Base-by-base conservation (phyloP, 495 filamentous ascomycete species). In the Rostrohypoxylon terebratum region DNA sequence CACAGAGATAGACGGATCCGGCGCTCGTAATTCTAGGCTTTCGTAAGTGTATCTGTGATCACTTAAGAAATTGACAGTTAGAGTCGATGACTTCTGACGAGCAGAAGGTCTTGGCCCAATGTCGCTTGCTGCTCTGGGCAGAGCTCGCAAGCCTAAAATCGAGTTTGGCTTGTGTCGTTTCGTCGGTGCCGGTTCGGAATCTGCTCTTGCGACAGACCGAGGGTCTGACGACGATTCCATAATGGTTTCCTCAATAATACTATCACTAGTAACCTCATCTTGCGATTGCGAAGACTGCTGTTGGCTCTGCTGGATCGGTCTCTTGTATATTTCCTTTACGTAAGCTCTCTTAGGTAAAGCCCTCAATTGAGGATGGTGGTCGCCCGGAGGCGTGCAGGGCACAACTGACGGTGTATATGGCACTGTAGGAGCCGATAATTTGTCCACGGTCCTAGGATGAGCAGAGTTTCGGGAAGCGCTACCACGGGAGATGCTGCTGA, bases 1-100 rank as follows among this genome's bases (percentile, higher is more conserved):
- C 10, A 75, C 36, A 5, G 71, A 73, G 0, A 72, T 57, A 1
- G 76, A 72, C 0, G 84, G 82, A 0, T 72, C 71, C 0, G 82
- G 83, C 0, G 82, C 63, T 18, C 55, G 34, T n/a, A 85, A 76
- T 36, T 84, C 77, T 9, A 84, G 64, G 13, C 67, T 72, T n/a
- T 77, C 69, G 51, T 76, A 77, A 7, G 72, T 74, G 54, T 70
- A 77, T 0, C 77, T 73, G 11, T 76, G 75, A 2, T 63, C 66
- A 2, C 31, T 54, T 16, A 77, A 54, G 28, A 77, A 76, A 9
- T 59, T 18, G 21, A 77, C 50, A 0, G 65, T 76, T n/a, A 74
- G 20, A 21, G 23, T 23, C n/a, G 42, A 45, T 0, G 62, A 25
- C 44, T 51, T 72, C 10, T 65, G 51, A 7, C 40, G 6, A 3